A percentile compares a stretch with the other conserved stretches of the same genome.
Evolutionary conservation across 768 basidiomycete genomes (phyloP).

Genomic region (Coprinopsis cinerea): DNA sequence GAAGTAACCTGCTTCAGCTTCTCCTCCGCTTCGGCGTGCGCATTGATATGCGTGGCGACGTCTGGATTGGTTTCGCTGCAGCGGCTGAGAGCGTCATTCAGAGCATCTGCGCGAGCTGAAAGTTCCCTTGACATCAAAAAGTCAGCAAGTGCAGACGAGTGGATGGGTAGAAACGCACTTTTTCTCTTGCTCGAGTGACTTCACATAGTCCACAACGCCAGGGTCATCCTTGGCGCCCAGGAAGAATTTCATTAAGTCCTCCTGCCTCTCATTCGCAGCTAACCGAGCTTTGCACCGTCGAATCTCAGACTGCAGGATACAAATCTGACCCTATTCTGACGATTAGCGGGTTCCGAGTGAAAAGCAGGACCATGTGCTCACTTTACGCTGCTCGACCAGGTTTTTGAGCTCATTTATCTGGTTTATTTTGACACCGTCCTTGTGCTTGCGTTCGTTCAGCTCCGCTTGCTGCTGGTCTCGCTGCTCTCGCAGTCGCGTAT

Average conservation of each 20-base stretch:
- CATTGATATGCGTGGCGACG: conserved; percentile 38
- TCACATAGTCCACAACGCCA: conserved; percentile 42
- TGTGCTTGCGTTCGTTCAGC: conserved; percentile 60
- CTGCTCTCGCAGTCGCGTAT: conserved; percentile 61
- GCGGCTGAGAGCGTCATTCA: conserved; percentile 47
- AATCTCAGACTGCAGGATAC: conserved; percentile 64
- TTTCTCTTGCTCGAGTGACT: conserved; percentile 47
- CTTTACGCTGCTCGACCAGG: conserved; percentile 58
- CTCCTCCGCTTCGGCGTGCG: conserved; percentile 45
- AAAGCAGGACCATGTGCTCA: conserved; percentile 18
- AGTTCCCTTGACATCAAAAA: conserved; percentile 30
- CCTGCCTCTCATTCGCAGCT: conserved; percentile 67
- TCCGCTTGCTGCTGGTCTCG: conserved; percentile 66
- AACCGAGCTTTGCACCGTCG: conserved; percentile 66
- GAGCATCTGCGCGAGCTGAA: conserved; percentile 41
- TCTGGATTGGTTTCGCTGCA: conserved; percentile 50
- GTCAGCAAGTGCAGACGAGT: conserved; percentile 12
- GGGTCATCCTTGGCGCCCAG: conserved; percentile 50
- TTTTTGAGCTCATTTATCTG: conserved; percentile 60
- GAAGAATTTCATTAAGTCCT: conserved; percentile 70
- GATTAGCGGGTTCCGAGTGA: conserved; percentile 7
- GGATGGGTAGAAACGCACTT: conserved; percentile 34
- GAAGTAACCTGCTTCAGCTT: conserved; percentile 39
- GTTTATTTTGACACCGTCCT: conserved; percentile 51
- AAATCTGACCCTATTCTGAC: conserved; percentile 59